These are phyloP conservation scores for Pleurotus citrinopileatus DNA, from an alignment of 768 basidiomycete genomes.

Conservation along the genomic window DNA sequence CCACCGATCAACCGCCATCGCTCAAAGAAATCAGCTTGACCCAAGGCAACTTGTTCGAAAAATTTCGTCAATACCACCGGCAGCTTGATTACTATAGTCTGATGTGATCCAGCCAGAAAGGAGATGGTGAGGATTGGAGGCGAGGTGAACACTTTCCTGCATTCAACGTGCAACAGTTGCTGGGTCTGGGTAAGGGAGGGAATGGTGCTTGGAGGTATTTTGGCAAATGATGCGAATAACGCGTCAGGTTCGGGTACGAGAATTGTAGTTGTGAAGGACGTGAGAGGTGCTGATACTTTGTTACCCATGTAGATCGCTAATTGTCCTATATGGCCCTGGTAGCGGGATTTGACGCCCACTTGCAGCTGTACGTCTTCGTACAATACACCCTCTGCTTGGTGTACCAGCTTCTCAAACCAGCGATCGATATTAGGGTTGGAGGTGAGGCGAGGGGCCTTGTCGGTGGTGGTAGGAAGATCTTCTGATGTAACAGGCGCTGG, in stretches of 20 bases:
- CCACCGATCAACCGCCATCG: conserved; percentile 98
- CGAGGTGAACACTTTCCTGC: conserved; percentile 78
- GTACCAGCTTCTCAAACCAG: conserved; percentile 86
- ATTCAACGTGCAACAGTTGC: conserved; percentile 91
- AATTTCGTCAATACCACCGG: conserved; percentile 91
- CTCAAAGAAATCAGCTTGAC: conserved; percentile 88
- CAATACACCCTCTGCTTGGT: conserved; percentile 80
- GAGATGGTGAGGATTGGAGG: conserved; percentile 84
- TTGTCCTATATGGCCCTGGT: conserved; percentile 92
- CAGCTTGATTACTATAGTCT: conserved; percentile 77
- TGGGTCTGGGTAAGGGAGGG: conserved; percentile 85
- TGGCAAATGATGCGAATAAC: conserved; percentile 81
- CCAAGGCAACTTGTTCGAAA: conserved; percentile 88
- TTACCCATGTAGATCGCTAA: conserved; percentile 95
- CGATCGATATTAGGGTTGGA: conserved; percentile 74
- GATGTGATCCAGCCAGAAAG: conserved; percentile 90
- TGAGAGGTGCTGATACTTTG: conserved; percentile 86
- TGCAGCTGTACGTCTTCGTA: conserved; percentile 97
- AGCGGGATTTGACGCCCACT: conserved; percentile 94
- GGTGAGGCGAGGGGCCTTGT: conserved; percentile 55
- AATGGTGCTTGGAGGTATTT: conserved; percentile 84
- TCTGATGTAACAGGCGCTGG: conserved; percentile 7
- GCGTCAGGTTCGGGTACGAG: conserved; percentile 72
- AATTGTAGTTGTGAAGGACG: conserved; percentile 85
- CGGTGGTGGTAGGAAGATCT: conserved; percentile 22